Conservation (phyloP, 768 basidiomycete species). For the Lactarius sanguifluus region DNA sequence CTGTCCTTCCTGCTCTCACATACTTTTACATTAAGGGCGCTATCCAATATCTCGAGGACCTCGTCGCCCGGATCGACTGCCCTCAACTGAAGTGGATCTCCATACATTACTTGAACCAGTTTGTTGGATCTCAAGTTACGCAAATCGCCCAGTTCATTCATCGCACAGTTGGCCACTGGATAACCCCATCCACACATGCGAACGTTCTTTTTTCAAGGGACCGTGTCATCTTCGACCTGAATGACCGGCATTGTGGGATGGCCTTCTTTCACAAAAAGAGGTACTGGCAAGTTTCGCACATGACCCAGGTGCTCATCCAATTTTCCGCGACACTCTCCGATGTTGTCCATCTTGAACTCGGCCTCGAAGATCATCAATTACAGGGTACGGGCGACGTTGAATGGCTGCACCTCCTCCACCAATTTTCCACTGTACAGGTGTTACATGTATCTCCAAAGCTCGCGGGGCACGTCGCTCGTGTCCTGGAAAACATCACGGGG, state of each 20-base stretch:
- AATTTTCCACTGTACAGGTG: not conserved
- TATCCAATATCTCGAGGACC: not conserved
- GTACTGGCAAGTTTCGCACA: too few relatives aligned
- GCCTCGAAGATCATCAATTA: too few relatives aligned
- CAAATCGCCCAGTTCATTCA: not conserved
- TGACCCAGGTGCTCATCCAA: too few relatives aligned
- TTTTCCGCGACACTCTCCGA: too few relatives aligned
- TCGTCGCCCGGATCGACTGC: not conserved
- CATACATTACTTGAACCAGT: not conserved
- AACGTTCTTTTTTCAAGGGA: too few relatives aligned
- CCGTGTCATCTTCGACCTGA: too few relatives aligned
- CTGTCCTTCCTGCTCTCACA: not conserved
- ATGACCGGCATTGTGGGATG: too few relatives aligned
- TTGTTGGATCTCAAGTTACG: not conserved
- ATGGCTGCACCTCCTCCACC: not conserved
- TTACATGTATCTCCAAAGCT: not conserved
- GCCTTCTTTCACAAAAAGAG: too few relatives aligned
- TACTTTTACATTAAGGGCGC: not conserved
- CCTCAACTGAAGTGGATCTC: not conserved
- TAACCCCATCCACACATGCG: too few relatives aligned
- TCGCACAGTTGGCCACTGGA: too few relatives aligned
- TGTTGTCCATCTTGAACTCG: too few relatives aligned
- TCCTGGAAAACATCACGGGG: too few relatives aligned
- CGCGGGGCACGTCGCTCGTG: not conserved
- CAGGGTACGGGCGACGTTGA: not conserved